Evolutionary conservation across 179 eudicot genomes (phyloP).

Genomic region (Vitellaria paradoxa): DNA sequence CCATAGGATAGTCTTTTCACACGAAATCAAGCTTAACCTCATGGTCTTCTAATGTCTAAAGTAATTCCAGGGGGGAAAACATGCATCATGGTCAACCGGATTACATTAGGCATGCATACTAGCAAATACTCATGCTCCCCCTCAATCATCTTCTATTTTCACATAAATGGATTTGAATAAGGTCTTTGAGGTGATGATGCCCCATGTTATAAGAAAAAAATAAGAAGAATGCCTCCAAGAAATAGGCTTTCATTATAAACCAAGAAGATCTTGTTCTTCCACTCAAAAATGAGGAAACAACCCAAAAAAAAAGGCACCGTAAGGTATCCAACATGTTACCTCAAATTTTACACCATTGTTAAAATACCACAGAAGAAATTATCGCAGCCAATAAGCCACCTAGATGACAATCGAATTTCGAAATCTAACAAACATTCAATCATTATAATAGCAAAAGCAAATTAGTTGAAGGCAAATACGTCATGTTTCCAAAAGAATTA

Average conservation of each 20-base stretch:
- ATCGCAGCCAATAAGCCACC: not conserved
- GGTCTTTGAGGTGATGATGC: not conserved
- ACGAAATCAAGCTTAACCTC: too few species aligned
- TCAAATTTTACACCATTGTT: not conserved
- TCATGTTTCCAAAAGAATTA: conserved; percentile 2
- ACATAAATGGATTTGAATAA: too few species aligned
- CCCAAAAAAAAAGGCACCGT: not conserved
- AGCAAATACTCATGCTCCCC: not conserved
- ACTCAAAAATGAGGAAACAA: not conserved
- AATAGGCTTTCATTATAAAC: not conserved
- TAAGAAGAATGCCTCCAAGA: not conserved
- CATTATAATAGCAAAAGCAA: not conserved
- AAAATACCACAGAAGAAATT: not conserved
- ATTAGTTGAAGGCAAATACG: not conserved
- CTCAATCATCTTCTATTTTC: not conserved
- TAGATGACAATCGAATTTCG: not conserved
- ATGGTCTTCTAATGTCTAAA: too few species aligned
- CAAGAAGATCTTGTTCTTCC: not conserved
- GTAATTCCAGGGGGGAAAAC: too few species aligned
- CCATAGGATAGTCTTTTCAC: too few species aligned
- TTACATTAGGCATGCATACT: not conserved
- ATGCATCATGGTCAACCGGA: not conserved
- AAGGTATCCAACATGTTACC: not conserved
- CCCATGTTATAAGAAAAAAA: too few species aligned
- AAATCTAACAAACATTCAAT: not conserved